These are phyloP conservation scores for Euphrasia confusa DNA, from an alignment of 257 asterid genomes.

Conservation along the genomic window DNA sequence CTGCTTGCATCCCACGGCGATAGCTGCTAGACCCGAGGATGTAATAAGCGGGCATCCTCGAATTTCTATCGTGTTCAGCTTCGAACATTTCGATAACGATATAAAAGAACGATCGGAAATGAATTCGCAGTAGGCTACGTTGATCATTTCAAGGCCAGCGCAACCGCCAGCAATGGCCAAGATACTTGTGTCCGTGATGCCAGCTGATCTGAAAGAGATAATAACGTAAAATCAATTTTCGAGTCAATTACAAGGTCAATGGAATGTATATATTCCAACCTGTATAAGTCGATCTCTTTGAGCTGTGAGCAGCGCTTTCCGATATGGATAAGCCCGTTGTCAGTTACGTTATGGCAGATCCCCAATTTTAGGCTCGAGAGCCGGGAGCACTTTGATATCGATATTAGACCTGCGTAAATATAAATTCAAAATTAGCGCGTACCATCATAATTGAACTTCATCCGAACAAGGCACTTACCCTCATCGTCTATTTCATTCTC, in stretches of 20 bases:
- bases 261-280: slow-evolving; percentile 33
- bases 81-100: slow-evolving; percentile 64
- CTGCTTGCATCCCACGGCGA: slow-evolving; percentile 70
- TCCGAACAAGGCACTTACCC: slow-evolving; percentile 38
- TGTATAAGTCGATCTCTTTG: slow-evolving; percentile 75
- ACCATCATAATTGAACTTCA: background rate
- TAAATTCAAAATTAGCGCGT: background rate
- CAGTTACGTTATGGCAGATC: slow-evolving; percentile 62
- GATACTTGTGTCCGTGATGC: slow-evolving; percentile 62
- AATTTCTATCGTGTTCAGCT: slow-evolving; percentile 61
- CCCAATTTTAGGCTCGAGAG: slow-evolving; percentile 71
- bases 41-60: slow-evolving; percentile 80
- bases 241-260: background rate
- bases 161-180: slow-evolving; percentile 65
- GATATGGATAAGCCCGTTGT: slow-evolving; percentile 59
- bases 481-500: slow-evolving; percentile 80
- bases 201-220: slow-evolving; percentile 55
- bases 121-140: slow-evolving; percentile 56
- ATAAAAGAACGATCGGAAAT: slow-evolving; percentile 57
- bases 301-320: slow-evolving; percentile 67
- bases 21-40: slow-evolving; percentile 63
- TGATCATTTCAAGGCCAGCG: slow-evolving; percentile 64
- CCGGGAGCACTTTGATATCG: slow-evolving; percentile 62
- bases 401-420: slow-evolving; percentile 50
- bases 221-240: background rate